These are phyloP conservation scores for Cylindrodendrum hubeiense DNA, from an alignment of 2,329 filamentous ascomycete genomes.

Conservation along the genomic window DNA sequence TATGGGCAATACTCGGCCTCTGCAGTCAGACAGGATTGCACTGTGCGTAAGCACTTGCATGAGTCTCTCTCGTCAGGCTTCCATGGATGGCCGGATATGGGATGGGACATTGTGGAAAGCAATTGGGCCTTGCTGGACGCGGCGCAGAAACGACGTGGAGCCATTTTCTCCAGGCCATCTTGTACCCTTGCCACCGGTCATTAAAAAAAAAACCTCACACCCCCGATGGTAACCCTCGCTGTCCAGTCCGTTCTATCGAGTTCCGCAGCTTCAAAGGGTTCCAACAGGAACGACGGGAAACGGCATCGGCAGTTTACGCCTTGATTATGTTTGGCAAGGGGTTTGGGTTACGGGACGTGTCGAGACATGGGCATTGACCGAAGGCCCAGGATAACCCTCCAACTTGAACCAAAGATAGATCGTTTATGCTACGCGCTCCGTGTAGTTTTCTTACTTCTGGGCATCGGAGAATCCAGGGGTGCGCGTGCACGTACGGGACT, in stretches of 20 bases:
- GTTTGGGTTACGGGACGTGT: constrained; percentile 20
- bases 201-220: constrained; percentile 9
- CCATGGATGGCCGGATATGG: constrained; percentile 30
- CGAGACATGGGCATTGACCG: constrained; percentile 4
- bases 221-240: neutral
- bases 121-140: constrained; percentile 10
- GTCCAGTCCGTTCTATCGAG: constrained; percentile 14
- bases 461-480: constrained; percentile 3
- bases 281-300: constrained; percentile 15
- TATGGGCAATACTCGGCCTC: constrained; percentile 5
- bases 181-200: constrained; percentile 21
- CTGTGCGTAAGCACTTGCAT: constrained; percentile 31
- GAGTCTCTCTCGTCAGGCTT: constrained; percentile 5
- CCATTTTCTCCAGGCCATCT: constrained; percentile 27
- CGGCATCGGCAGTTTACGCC: constrained; percentile 37
- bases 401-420: constrained; percentile 22
- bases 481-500: constrained; percentile 2
- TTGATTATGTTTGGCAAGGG: constrained; percentile 15
- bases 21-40: constrained; percentile 22
- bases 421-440: constrained; percentile 1
- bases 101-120: constrained; percentile 15
- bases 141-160: constrained; percentile 28
- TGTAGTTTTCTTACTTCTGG: constrained; percentile 16
- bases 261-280: constrained; percentile 10
- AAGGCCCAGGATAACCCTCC: constrained; percentile 13